Conservation (phyloP, 2,329 filamentous ascomycete species). For the Verticillium longisporum region DNA sequence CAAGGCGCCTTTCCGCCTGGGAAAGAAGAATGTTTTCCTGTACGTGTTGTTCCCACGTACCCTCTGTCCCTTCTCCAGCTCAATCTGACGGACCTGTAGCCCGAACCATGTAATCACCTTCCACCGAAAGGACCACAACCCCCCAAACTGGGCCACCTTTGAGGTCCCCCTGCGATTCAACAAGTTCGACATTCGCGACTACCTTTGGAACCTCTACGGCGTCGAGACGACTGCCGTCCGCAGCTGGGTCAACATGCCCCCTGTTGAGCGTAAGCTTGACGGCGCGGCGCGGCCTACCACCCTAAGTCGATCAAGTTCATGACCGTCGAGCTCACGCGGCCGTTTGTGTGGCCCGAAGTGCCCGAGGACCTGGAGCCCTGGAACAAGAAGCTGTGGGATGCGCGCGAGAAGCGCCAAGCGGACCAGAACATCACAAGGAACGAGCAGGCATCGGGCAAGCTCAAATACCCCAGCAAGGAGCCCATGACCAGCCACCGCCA, state of each 20-base stretch:
- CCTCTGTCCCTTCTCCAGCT: neutral
- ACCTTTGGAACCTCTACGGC: conserved; percentile 80
- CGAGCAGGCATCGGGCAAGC: conserved; percentile 20
- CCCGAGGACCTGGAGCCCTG: conserved; percentile 58
- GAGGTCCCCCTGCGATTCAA: conserved; percentile 85
- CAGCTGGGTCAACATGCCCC: conserved; percentile 66
- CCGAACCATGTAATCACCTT: conserved; percentile 78
- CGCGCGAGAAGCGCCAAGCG: conserved; percentile 39
- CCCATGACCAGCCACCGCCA: conserved; percentile 30
- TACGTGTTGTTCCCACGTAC: conserved; percentile 23
- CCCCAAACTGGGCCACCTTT: conserved; percentile 81
- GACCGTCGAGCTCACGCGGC: conserved; percentile 82
- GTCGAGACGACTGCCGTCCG: conserved; percentile 68
- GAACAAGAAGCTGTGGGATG: conserved; percentile 54
- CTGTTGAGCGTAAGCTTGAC: conserved; percentile 44
- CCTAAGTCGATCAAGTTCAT: conserved; percentile 79
- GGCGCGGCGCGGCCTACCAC: conserved; percentile 56
- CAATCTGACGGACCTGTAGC: conserved; percentile 35
- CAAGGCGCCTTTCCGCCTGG: conserved; percentile 38
- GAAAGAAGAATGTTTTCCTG: conserved; percentile 50
- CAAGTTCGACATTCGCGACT: conserved; percentile 95
- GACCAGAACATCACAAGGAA: conserved; percentile 29
- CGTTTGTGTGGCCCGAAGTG: conserved; percentile 79
- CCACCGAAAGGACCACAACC: conserved; percentile 62
- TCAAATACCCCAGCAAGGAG: conserved; percentile 30